Conservation (phyloP, 1,139 yeast species). For the Hansenula lynferdii region DNA sequence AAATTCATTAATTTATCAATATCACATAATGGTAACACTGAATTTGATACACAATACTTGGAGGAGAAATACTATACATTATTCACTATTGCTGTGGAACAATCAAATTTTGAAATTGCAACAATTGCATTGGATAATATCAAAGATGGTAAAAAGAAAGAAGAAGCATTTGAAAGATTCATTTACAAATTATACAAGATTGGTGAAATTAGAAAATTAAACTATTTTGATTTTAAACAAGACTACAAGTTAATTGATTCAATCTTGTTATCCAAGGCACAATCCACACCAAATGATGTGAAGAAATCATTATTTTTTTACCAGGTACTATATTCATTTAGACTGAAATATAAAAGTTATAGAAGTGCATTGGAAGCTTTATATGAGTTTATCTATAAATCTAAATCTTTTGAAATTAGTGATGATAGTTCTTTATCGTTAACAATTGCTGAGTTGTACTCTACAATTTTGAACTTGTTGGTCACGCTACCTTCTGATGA, state of each 20-base stretch:
- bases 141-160: conserved; percentile 9
- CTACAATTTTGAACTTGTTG: conserved; percentile 45
- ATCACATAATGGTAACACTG: conserved; percentile 20
- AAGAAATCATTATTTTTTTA: conserved; percentile 40
- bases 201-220: conserved; percentile 21
- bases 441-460: conserved; percentile 26
- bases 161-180: conserved; percentile 18
- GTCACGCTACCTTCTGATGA: conserved; percentile 46
- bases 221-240: conserved; percentile 15
- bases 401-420: conserved; percentile 18
- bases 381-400: conserved; percentile 46
- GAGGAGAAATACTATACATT: conserved; percentile 19
- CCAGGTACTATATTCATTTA: conserved; percentile 52
- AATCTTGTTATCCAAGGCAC: conserved; percentile 37
- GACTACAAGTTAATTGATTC: conserved; percentile 31
- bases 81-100: conserved; percentile 21
- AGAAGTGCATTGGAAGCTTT: conserved; percentile 55
- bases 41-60: conserved; percentile 16
- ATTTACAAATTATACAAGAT: conserved; percentile 18
- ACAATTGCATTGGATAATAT: conserved; percentile 17
- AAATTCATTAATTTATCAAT: conserved; percentile 25
- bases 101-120: conserved; percentile 20
- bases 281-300: conserved; percentile 24
- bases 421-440: conserved; percentile 2
- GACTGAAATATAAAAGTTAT: conserved; percentile 40